Conservation (phyloP, 805 yeast genomes). For the Barnettozyma sucrosica region DNA sequence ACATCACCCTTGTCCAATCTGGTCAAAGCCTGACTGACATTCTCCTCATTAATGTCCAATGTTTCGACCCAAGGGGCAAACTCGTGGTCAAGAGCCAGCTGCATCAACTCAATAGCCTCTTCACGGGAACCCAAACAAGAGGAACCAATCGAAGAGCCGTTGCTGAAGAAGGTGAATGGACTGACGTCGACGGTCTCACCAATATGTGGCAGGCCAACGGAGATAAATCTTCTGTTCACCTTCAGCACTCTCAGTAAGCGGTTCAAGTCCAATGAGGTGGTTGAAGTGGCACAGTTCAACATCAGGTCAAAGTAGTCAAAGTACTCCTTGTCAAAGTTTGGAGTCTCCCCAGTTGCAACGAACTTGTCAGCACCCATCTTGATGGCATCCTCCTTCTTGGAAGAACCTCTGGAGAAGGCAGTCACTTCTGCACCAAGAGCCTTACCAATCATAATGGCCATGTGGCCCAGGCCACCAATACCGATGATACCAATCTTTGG, state of each 20-base stretch:
- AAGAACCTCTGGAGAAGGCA: conserved; percentile 45
- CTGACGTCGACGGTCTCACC: conserved; percentile 33
- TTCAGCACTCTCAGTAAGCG: conserved; percentile 45
- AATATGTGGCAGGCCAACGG: conserved; percentile 64
- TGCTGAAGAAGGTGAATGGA: conserved; percentile 45
- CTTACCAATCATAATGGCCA: conserved; percentile 50
- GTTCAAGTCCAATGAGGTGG: conserved; percentile 41
- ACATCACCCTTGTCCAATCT: conserved; percentile 52
- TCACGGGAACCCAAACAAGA: conserved; percentile 56
- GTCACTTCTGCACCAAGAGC: conserved; percentile 57
- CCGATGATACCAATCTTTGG: conserved; percentile 49
- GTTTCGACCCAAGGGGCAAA: conserved; percentile 61
- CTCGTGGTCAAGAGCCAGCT: conserved; percentile 52
- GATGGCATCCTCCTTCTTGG: conserved; percentile 44
- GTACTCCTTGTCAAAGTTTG: conserved; percentile 33
- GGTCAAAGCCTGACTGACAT: conserved; percentile 49
- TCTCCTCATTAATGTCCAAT: conserved; percentile 46
- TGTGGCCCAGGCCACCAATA: conserved; percentile 53
- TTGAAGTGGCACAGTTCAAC: conserved; percentile 43
- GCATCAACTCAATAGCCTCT: conserved; percentile 63
- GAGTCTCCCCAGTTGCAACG: conserved; percentile 47
- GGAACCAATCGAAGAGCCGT: conserved; percentile 49
- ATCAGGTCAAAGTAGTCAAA: conserved; percentile 39
- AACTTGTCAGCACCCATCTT: conserved; percentile 48
- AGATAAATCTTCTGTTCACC: conserved; percentile 52